These are phyloP conservation scores for Plasmopara viticola DNA, from an alignment of 352 stramenopile genomes.

Conservation along the genomic window DNA sequence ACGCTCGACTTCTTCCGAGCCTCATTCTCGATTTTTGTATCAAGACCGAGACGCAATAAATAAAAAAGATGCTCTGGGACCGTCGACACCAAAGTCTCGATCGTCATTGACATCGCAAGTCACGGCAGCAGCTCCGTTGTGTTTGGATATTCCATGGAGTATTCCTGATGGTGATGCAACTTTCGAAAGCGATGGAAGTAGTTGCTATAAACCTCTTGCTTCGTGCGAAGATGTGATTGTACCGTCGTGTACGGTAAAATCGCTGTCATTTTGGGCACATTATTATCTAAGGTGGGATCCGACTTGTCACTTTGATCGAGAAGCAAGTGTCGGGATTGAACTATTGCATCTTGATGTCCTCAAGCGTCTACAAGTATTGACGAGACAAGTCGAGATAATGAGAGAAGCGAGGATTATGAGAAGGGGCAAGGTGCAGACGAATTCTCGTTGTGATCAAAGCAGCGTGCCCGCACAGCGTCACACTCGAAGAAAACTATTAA, in stretches of 20 bases:
- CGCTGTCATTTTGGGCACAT: slow-evolving; percentile 65
- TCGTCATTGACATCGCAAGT: slow-evolving; percentile 38
- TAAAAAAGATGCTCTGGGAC: slow-evolving; percentile 4
- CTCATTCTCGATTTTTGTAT: slow-evolving; percentile 16
- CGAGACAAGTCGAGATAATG: slow-evolving; percentile 15
- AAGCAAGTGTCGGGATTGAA: slow-evolving; percentile 56
- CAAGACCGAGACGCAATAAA: slow-evolving; percentile 12
- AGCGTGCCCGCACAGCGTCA: slow-evolving; percentile 2
- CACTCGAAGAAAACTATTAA: slow-evolving; percentile 10
- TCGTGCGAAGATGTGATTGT: slow-evolving; percentile 59
- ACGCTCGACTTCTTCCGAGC: slow-evolving; percentile 18
- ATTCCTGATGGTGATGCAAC: slow-evolving; percentile 23
- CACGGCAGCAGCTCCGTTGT: slow-evolving; percentile 23
- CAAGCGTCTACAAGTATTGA: slow-evolving; percentile 27
- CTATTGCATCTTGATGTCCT: slow-evolving; percentile 46
- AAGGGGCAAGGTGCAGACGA: slow-evolving; percentile 19
- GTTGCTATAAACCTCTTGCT: slow-evolving; percentile 23
- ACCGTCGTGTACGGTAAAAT: slow-evolving; percentile 58
- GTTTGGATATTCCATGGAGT: slow-evolving; percentile 27
- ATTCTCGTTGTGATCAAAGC: slow-evolving; percentile 6
- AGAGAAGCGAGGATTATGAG: slow-evolving; percentile 28
- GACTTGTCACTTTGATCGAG: slow-evolving; percentile 44
- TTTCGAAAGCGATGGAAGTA: slow-evolving; percentile 36
- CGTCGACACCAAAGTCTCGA: slow-evolving; percentile 14
- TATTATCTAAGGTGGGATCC: slow-evolving; percentile 82